These are phyloP conservation scores for Russula abietina DNA, from an alignment of 768 basidiomycete species.

Conservation along the genomic window DNA sequence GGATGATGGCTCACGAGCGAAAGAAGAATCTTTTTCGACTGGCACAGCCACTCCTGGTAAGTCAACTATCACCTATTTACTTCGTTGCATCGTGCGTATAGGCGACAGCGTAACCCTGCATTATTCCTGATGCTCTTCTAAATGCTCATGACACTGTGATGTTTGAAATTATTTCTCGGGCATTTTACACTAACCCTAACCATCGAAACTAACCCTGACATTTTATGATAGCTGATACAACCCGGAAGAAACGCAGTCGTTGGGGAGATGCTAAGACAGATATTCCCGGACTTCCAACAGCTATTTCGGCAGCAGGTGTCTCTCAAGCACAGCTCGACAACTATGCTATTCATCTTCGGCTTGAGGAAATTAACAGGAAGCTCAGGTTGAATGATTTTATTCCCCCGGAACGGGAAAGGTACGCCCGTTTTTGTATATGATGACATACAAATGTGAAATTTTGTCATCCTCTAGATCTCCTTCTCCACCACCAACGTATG, in stretches of 20 bases:
- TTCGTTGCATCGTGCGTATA: slow-evolving; percentile 26
- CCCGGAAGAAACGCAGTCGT: slow-evolving; percentile 92
- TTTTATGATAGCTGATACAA: slow-evolving; percentile 64
- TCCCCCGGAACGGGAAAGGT: slow-evolving; percentile 93
- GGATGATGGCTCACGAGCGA: slow-evolving; percentile 43
- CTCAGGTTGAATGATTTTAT: slow-evolving; percentile 90
- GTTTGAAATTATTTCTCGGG: slow-evolving; percentile 24
- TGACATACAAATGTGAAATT: neutral
- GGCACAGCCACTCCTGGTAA: slow-evolving; percentile 62
- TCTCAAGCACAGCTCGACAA: slow-evolving; percentile 95
- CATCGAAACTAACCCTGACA: slow-evolving; percentile 56
- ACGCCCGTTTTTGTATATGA: slow-evolving; percentile 20
- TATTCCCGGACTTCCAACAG: slow-evolving; percentile 89
- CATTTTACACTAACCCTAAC: slow-evolving; percentile 33
- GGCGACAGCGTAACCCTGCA: slow-evolving; percentile 19
- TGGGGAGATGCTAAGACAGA: slow-evolving; percentile 95
- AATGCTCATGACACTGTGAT: slow-evolving; percentile 14
- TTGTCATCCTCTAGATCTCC: slow-evolving; percentile 56
- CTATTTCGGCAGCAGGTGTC: slow-evolving; percentile 88
- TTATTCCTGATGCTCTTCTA: slow-evolving; percentile 4
- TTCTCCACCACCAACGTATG: slow-evolving; percentile 96
- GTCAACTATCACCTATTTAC: slow-evolving; percentile 36
- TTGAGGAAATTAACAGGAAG: slow-evolving; percentile 98
- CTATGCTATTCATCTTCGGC: slow-evolving; percentile 90
- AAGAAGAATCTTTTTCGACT: slow-evolving; percentile 60